phyloP scores from a whole-genome alignment of 2,329 filamentous ascomycete genomes.

The Leptodontidium sp. region DNA sequence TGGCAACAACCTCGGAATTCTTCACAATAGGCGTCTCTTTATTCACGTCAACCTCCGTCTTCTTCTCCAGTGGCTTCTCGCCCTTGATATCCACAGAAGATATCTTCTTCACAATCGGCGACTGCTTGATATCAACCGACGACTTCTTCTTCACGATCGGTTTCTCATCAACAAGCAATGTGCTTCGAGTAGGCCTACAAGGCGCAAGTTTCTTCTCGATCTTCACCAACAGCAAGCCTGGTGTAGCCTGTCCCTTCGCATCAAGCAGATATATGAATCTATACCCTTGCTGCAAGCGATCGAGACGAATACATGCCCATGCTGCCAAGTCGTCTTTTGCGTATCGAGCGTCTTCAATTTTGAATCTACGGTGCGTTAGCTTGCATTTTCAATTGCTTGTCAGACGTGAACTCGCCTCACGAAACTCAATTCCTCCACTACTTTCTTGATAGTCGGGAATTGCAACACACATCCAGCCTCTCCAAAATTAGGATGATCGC shows the following conservation, averaged over 20 bases:
- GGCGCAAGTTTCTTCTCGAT: conserved; percentile 63
- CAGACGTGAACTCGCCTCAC: conserved; percentile 65
- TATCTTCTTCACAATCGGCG: neutral
- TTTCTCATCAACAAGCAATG: conserved; percentile 9
- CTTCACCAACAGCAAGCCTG: conserved; percentile 77
- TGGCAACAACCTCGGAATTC: neutral
- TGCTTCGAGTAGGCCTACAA: conserved; percentile 12
- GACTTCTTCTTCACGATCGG: neutral
- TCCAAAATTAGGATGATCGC: conserved; percentile 71
- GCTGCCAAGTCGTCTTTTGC: conserved; percentile 80
- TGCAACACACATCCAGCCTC: conserved; percentile 58
- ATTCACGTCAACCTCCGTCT: no score
- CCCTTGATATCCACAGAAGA: conserved; percentile 1
- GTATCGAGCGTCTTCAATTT: conserved; percentile 87
- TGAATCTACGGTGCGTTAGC: conserved; percentile 59
- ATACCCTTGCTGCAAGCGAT: conserved; percentile 78
- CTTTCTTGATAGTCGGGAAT: conserved; percentile 64
- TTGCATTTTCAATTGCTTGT: neutral
- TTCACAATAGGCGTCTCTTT: neutral
- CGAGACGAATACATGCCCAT: conserved; percentile 89
- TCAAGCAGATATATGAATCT: conserved; percentile 81
- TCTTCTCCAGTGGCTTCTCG: neutral
- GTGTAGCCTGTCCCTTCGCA: conserved; percentile 68
- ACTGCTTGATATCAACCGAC: neutral
- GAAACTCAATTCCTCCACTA: conserved; percentile 76